Evolutionary conservation across 768 basidiomycete species (phyloP), one percentile per base, ranked within the genome.

Genomic region (Pluteus cervinus): DNA sequence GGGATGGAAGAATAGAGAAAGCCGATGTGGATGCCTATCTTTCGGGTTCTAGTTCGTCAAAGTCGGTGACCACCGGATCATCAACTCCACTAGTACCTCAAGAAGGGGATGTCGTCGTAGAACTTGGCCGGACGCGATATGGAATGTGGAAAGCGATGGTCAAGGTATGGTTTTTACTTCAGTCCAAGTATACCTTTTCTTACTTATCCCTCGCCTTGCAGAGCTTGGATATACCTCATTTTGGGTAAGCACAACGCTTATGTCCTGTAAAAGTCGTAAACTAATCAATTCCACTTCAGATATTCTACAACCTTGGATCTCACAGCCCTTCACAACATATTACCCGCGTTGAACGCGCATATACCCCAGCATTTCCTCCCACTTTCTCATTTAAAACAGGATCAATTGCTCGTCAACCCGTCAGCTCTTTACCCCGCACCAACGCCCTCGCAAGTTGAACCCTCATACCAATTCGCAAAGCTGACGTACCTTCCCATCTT

Each of bases 111-210:
- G 60, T 71, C 7, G 62, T 81, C 2, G 73, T 89, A 3, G 86
- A 86, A 36, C 68, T 92, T 17, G 80, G 79, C 4, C 65, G 86
- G 45, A 88, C 86, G 10, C 66, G 89, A 37, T 75, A 79, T 51
- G 79, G 78, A 7, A 93, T 92, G 89, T 92, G 79, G 81, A 86
- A 86, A 48, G 83, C 86, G 2, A 92, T 92, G 89, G 74, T 69
- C 7, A 86, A 86, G 75, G 86, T 81, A 18, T 62, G 44, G 14
- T 29, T 14, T 25, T 17, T 36, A 22, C 25, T 18, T 33, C 10
- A 7, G 12, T 36, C 26, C 16, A n/a, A 12, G 28, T 36, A 15
- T 15, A 32, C 15, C 0, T 39, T 21, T 24, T 37, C 8, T 40
- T 25, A 16, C 17, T 20, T 23, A 14, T 23, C 5, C 37, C 15